These are phyloP conservation scores for Ustilago curta DNA, from an alignment of 1,284 basidiomycete species.

Conservation along the genomic window DNA sequence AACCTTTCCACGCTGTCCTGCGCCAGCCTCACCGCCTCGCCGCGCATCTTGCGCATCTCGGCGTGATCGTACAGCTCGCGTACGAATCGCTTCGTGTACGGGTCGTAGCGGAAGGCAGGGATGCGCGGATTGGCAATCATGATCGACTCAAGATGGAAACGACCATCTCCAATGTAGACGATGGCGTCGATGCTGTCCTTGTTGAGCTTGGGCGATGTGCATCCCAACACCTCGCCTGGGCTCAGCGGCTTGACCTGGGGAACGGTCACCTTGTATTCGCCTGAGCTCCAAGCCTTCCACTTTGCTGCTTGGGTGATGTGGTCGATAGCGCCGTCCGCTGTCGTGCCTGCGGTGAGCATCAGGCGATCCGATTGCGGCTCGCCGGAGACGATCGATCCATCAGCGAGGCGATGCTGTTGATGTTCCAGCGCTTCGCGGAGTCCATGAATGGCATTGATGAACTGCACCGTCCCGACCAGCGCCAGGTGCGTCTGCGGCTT, in stretches of 20 bases:
- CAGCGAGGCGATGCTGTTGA: slow-evolving; percentile 32
- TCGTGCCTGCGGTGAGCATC: slow-evolving; percentile 34
- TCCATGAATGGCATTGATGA: slow-evolving; percentile 65
- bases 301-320: slow-evolving; percentile 49
- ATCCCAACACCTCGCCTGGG: slow-evolving; percentile 96
- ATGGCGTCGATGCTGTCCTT: slow-evolving; percentile 61
- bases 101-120: slow-evolving; percentile 97
- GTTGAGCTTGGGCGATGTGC: slow-evolving; percentile 84
- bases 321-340: slow-evolving; percentile 15
- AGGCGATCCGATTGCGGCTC: slow-evolving; percentile 26
- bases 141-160: slow-evolving; percentile 97
- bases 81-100: slow-evolving; percentile 96
- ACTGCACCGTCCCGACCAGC: slow-evolving; percentile 67
- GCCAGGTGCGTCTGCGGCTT: slow-evolving; percentile 55
- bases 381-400: slow-evolving; percentile 32
- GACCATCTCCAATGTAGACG: slow-evolving; percentile 91
- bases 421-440: slow-evolving; percentile 59
- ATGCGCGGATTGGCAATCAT: slow-evolving; percentile 99
- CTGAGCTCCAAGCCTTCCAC: slow-evolving; percentile 44
- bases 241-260: slow-evolving; percentile 93
- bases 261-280: slow-evolving; percentile 71
- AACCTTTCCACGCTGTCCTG: slow-evolving; percentile 47
- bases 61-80: slow-evolving; percentile 89
- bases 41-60: slow-evolving; percentile 80
- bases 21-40: slow-evolving; percentile 78